Base-by-base conservation (phyloP, 177 flowering plant species). In the Vitis hybrid region DNA sequence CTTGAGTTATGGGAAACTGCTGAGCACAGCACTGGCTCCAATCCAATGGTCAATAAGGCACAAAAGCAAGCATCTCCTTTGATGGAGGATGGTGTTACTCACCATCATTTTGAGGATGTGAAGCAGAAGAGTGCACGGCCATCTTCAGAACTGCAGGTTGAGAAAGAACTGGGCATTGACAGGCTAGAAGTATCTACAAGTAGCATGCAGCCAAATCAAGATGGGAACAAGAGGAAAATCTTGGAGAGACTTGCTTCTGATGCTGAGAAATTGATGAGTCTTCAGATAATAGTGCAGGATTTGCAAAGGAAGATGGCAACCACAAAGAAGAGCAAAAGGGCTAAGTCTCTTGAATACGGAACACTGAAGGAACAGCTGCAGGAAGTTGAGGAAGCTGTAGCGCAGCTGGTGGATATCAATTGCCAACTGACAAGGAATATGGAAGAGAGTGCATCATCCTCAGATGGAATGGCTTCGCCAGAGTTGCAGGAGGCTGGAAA, bases 221-320 rank as follows among this genome's bases (percentile, higher is more conserved):
- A 74, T 60, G 75, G 70, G 12, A 74, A 71, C 66, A 82, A 71
- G 76, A 71, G 78, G 73, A 88, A 80, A 69, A 77, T 88, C 68
- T 59, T 87, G 68, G 90, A 84, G 73, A 83, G 82, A 62, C 87
- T 87, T 55, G 76, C 79, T 58, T 88, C 96, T 1, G 97, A 96
- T 80, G 84, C 87, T 13, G 79, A 80, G 72, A 90, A 89, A 74
- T 66, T 96, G 73, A 74, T 67, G 35, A 76, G 71, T 67, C 83
- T 96, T 61, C 91, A 86, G 66, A 66, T 72, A 6, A 79, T 76
- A 30, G 79, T 90, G 32, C 78, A 80, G 68, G 84, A 83, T 48
- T 24, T 90, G 73, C 84, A 79, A 59, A 84, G 65, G 72, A 84
- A 77, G 72, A 52, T 79, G 67, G 90, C 81, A 70, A 59, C 67